Evolutionary conservation across 2,329 filamentous ascomycete genomes (phyloP).

Genomic region (Lasiodiplodia theobromae): DNA sequence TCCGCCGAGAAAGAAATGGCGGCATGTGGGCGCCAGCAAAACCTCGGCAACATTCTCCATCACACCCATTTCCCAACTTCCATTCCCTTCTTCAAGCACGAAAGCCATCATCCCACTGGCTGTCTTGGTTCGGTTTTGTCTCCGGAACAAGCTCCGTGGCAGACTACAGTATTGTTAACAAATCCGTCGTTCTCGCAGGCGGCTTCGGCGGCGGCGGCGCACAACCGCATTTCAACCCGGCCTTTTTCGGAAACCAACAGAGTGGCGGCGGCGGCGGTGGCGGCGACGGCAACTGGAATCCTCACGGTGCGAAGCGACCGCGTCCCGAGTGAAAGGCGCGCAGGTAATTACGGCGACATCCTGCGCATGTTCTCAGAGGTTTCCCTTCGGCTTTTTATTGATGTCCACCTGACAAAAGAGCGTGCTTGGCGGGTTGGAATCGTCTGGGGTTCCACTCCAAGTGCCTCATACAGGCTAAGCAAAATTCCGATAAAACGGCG

Average conservation of each 20-base stretch:
- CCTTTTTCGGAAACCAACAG: constrained; percentile 67
- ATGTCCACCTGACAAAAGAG: not conserved
- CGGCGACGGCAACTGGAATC: constrained; percentile 75
- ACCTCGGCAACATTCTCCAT: constrained; percentile 17
- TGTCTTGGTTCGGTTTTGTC: not conserved
- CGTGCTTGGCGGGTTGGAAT: not conserved
- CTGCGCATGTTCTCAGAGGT: not conserved
- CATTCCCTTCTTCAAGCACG: not conserved
- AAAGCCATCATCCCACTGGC: not conserved
- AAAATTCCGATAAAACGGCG: constrained; percentile 19
- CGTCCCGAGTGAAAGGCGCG: constrained; percentile 67
- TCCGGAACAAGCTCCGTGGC: not conserved
- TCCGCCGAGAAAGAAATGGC: not conserved
- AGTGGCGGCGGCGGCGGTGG: constrained; percentile 45
- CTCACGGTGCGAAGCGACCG: constrained; percentile 80
- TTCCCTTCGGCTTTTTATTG: not conserved
- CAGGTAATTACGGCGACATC: not conserved
- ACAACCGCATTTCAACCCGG: constrained; percentile 74
- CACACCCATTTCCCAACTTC: not conserved
- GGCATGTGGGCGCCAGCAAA: not conserved
- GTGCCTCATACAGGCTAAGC: not conserved
- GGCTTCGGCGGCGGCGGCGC: constrained; percentile 69
- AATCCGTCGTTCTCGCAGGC: constrained; percentile 35
- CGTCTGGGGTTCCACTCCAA: not conserved
- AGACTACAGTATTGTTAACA: constrained; percentile 15